A percentile compares a stretch with the other conserved stretches of the same genome.
These are phyloP conservation scores for Euphorbia tirucalli DNA, from an alignment of 345 rosid genomes.

Conservation along the genomic window DNA sequence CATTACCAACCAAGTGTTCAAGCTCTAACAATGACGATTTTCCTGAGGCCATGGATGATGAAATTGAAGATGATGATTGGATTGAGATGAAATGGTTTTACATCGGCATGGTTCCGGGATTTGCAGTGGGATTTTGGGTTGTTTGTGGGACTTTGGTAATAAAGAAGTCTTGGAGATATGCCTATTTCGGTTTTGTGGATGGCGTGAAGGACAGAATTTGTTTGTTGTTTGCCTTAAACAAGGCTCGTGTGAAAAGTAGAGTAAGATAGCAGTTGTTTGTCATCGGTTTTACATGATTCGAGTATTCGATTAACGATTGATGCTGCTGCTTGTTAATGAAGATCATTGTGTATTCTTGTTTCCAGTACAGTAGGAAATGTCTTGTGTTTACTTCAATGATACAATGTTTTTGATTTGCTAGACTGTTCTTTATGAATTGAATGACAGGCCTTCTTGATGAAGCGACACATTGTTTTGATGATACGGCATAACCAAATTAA, in stretches of 20 bases:
- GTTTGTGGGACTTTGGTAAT: slow-evolving; percentile 13
- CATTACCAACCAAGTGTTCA: slow-evolving; percentile 7
- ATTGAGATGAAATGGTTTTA: slow-evolving; percentile 10
- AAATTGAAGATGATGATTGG: background rate
- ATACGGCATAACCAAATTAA: too few relatives aligned
- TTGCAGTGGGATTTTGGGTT: slow-evolving; percentile 11
- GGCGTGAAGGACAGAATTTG: background rate
- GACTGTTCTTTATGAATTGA: too few relatives aligned
- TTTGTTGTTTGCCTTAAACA: background rate
- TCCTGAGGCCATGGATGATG: background rate
- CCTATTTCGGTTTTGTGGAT: background rate
- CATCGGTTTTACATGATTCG: too few relatives aligned
- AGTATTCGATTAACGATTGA: too few relatives aligned
- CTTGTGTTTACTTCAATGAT: too few relatives aligned
- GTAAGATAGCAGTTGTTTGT: too few relatives aligned
- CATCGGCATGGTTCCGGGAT: slow-evolving; percentile 3
- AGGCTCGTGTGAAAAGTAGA: background rate
- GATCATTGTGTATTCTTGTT: too few relatives aligned
- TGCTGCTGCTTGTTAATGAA: background rate
- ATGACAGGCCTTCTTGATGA: too few relatives aligned
- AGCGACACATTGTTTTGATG: too few relatives aligned
- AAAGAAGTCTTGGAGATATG: slow-evolving; percentile 14
- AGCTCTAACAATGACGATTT: background rate
- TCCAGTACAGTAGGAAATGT: too few relatives aligned
- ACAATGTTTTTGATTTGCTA: too few relatives aligned